phyloP scores from a whole-genome alignment of 176 grass and related monocot genomes.

The Eleusine coracana region DNA sequence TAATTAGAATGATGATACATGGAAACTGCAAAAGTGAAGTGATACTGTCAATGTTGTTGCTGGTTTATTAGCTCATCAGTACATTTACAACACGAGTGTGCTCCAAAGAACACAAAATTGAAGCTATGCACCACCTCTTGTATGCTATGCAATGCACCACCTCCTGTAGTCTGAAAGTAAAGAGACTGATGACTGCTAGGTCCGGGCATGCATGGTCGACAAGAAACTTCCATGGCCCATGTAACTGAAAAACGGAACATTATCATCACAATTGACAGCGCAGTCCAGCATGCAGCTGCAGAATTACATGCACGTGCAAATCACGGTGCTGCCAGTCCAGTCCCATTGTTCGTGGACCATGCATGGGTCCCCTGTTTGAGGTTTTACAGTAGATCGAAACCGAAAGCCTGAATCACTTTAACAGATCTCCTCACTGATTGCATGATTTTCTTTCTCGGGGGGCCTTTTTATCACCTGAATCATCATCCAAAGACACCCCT shows the following conservation, averaged over 20 bases:
- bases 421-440: background rate
- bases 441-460: background rate
- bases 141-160: slow-evolving; percentile 5
- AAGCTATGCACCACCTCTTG: background rate
- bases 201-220: background rate
- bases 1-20: background rate
- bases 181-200: no score
- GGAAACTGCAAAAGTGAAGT: background rate
- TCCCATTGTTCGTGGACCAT: background rate
- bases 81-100: no score
- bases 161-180: background rate
- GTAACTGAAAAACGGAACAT: background rate
- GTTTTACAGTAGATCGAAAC: background rate
- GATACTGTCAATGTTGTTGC: background rate
- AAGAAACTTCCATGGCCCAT: slow-evolving; percentile 25
- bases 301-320: background rate
- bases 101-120: background rate
- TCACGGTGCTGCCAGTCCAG: no score
- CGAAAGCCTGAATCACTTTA: background rate
- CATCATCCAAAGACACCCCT: background rate
- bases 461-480: slow-evolving; percentile 33
- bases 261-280: slow-evolving; percentile 12
- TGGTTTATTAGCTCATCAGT: background rate
- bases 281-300: background rate
- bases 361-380: background rate